A percentile compares a stretch with the other conserved stretches of the same genome.
Conservation (phyloP, 257 asterid genomes). For the Fraxinus excelsior region DNA sequence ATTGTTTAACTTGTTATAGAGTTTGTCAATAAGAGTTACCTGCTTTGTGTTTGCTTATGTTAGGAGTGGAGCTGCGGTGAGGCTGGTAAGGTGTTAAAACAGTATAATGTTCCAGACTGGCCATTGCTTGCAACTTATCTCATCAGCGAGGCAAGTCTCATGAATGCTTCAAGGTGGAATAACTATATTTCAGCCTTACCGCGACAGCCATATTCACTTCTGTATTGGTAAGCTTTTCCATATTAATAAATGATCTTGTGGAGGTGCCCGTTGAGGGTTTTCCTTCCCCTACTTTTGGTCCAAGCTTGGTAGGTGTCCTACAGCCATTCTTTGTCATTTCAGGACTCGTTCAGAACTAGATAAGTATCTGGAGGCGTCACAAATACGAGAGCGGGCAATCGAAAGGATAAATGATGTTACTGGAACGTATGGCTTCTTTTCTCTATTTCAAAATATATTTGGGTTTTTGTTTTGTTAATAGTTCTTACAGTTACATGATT, state of each 20-base stretch:
- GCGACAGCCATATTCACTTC: constrained; percentile 91
- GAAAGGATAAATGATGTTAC: constrained; percentile 82
- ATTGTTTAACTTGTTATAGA: not conserved
- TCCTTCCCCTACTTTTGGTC: constrained; percentile 33
- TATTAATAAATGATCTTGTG: constrained; percentile 13
- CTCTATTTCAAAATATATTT: not conserved
- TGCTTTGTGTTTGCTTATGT: constrained; percentile 17
- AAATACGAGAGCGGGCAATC: constrained; percentile 80
- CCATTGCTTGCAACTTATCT: constrained; percentile 88
- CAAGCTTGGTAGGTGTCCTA: constrained; percentile 70
- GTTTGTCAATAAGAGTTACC: constrained; percentile 13
- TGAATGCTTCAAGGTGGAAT: constrained; percentile 77
- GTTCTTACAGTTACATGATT: constrained; percentile 8
- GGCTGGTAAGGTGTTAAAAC: constrained; percentile 72
- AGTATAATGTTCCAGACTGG: constrained; percentile 86
- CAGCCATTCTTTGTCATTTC: constrained; percentile 77
- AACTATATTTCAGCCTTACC: constrained; percentile 93
- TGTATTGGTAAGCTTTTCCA: constrained; percentile 69
- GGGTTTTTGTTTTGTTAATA: not conserved
- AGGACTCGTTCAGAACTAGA: constrained; percentile 94
- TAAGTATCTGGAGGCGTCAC: constrained; percentile 90
- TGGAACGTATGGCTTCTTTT: constrained; percentile 76
- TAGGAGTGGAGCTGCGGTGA: constrained; percentile 80
- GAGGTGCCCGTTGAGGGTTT: constrained; percentile 14
- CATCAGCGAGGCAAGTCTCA: constrained; percentile 81